Conservation (phyloP, 176 grass and related monocot species). For the Oryza australiensis region DNA sequence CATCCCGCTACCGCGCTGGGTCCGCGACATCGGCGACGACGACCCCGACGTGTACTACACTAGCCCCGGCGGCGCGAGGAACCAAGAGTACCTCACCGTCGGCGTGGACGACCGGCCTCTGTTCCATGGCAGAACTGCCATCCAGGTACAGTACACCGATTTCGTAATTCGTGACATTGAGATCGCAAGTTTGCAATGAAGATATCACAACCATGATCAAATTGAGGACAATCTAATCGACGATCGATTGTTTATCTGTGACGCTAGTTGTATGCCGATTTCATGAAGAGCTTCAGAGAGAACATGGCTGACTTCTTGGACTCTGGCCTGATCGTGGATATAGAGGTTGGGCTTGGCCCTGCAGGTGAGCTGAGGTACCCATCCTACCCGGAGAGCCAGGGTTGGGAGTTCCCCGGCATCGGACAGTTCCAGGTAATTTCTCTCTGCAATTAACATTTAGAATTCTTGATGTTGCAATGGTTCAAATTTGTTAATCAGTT, state of each 20-base stretch:
- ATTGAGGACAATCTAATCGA: background rate
- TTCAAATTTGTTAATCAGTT: background rate
- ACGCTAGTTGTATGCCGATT: slow-evolving; percentile 65
- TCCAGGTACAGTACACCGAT: slow-evolving; percentile 52
- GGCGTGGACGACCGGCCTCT: slow-evolving; percentile 63
- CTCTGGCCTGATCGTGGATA: slow-evolving; percentile 61
- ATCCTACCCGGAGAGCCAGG: slow-evolving; percentile 60
- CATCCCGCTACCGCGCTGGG: slow-evolving; percentile 62
- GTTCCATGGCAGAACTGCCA: slow-evolving; percentile 57
- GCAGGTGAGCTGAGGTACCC: slow-evolving; percentile 82
- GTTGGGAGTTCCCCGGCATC: slow-evolving; percentile 83
- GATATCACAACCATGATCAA: background rate
- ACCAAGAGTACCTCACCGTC: slow-evolving; percentile 68
- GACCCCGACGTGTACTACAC: slow-evolving; percentile 71
- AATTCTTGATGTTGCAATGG: background rate
- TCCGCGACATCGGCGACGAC: slow-evolving; percentile 27
- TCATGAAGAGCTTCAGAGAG: slow-evolving; percentile 85
- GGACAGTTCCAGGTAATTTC: slow-evolving; percentile 60
- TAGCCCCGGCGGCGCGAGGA: slow-evolving; percentile 32
- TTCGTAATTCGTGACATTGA: background rate
- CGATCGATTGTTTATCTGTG: background rate
- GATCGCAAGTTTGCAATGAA: background rate
- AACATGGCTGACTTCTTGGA: slow-evolving; percentile 81
- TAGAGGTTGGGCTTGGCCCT: slow-evolving; percentile 82
- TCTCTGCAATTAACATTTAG: background rate